Evolutionary conservation across 768 basidiomycete genomes (phyloP).

Genomic region (Mrakia hoshinonis): DNA sequence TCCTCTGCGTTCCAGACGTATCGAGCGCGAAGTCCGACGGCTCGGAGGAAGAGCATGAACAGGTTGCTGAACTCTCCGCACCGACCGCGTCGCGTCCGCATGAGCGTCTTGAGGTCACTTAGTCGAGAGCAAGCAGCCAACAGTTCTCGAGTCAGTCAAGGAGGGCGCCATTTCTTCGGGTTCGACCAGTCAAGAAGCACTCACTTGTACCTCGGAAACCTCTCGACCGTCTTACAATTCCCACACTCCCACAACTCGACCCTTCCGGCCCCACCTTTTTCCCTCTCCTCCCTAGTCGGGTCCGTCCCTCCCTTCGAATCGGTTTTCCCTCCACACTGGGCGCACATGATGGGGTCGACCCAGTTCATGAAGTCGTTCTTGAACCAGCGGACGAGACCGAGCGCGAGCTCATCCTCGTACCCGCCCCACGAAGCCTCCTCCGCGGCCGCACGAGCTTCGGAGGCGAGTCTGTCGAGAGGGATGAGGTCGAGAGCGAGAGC

Average conservation of each 20-base stretch:
- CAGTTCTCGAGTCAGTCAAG: neutral
- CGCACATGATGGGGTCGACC: constrained; percentile 44
- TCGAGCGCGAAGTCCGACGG: constrained; percentile 36
- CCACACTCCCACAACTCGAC: constrained; percentile 42
- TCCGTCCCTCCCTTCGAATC: constrained; percentile 9
- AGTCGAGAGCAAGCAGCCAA: neutral
- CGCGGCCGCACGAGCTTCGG: constrained; percentile 28
- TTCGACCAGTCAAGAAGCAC: too few relatives aligned
- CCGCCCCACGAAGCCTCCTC: constrained; percentile 30
- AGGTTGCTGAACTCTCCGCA: constrained; percentile 43
- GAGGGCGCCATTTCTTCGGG: too few relatives aligned
- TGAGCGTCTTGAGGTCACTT: constrained; percentile 37
- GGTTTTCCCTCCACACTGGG: constrained; percentile 37
- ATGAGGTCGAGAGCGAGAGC: constrained; percentile 30
- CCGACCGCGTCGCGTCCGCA: constrained; percentile 39
- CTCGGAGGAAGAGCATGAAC: constrained; percentile 42
- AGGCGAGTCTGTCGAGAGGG: constrained; percentile 33
- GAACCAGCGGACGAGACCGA: constrained; percentile 43
- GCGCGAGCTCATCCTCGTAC: constrained; percentile 39
- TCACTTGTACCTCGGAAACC: constrained; percentile 29
- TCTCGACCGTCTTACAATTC: neutral
- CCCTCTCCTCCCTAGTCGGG: constrained; percentile 36
- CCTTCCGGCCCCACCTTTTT: constrained; percentile 38
- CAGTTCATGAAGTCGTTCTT: constrained; percentile 42
- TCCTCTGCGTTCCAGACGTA: constrained; percentile 42